These are phyloP conservation scores for Trichoderma aggressivum DNA, from an alignment of 2,329 filamentous ascomycete species.

Conservation along the genomic window DNA sequence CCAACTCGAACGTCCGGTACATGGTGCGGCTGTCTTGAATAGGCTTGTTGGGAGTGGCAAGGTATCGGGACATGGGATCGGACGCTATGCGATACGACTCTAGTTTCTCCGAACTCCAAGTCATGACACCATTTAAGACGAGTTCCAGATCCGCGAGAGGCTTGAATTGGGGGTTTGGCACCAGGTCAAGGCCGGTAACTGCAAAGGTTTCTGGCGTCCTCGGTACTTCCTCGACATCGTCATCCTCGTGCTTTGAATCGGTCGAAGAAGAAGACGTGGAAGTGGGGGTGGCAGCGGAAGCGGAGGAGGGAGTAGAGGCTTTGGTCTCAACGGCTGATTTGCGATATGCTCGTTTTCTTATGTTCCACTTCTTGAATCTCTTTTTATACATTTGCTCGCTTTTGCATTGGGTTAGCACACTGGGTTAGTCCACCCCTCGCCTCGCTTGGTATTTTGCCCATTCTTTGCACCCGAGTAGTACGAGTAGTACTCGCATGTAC, in stretches of 20 bases:
- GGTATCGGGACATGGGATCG: constrained; percentile 38
- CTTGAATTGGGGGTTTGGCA: constrained; percentile 25
- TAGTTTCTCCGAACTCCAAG: constrained; percentile 36
- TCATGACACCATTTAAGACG: constrained; percentile 33
- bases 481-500: not conserved
- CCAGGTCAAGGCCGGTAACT: constrained; percentile 22
- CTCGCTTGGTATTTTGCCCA: not conserved
- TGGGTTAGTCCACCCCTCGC: not conserved
- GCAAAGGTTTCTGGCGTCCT: not conserved
- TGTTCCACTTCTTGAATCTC: constrained; percentile 38
- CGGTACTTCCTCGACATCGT: not conserved
- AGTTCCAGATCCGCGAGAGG: constrained; percentile 32
- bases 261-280: constrained; percentile 15
- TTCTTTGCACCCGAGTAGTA: not conserved
- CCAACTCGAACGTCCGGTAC: constrained; percentile 39
- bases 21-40: constrained; percentile 40
- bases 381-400: constrained; percentile 42
- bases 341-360: constrained; percentile 36
- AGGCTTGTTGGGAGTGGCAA: constrained; percentile 34
- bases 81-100: constrained; percentile 27
- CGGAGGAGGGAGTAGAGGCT: not conserved
- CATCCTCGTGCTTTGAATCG: constrained; percentile 2
- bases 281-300: not conserved
- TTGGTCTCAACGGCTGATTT: constrained; percentile 21
- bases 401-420: not conserved